Base-by-base conservation (phyloP, 148 eudicot species). In the Nepenthes gracilis region DNA sequence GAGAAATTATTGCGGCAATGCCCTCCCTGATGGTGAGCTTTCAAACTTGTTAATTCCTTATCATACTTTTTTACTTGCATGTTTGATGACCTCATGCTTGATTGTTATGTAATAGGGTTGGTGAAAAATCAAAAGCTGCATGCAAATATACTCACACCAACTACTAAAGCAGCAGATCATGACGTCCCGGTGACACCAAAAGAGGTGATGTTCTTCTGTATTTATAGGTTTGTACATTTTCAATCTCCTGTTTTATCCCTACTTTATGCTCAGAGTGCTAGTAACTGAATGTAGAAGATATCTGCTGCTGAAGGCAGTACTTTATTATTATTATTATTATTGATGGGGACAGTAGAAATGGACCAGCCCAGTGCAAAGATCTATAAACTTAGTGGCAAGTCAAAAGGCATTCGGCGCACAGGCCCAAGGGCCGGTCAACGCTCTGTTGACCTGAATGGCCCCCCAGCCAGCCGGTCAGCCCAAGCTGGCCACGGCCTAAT, bases 91-190 rank as follows among this genome's bases (percentile, higher is more conserved):
- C 34, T 67, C 15, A 61, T 63, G 43, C 1, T 69, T 33, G 10
- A 15, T 66, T 57, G 35, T 14, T 47, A 47, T 62, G 34, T 58
- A 40, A 65, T 54, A 93, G 99, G 90, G 35, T 60, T 89, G 85
- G 87, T 86, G 65, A 93, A 93, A 70, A 93, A 84, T 65, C 89
- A 89, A 74, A 86, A 65, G 78, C 77, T 93, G 13, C 73, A 81
- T 62, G 78, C 77, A 68, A 89, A 84, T 71, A 83, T 93, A 77
- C 83, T 93, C 54, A 93, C 99, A 49, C 99, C 97, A 48, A 93
- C 99, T 45, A 93, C 97, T 55, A 93, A 93, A 74, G 96, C 95
- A 54, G 97, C 84, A 48, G 92, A 89, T 73, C 99, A 93, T 71
- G 99, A 93, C 78, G 95, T 89, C 48, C 99, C 99, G 67, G 73